Conservation (phyloP, 2,329 filamentous ascomycete genomes). For the Kalmusia sp. region DNA sequence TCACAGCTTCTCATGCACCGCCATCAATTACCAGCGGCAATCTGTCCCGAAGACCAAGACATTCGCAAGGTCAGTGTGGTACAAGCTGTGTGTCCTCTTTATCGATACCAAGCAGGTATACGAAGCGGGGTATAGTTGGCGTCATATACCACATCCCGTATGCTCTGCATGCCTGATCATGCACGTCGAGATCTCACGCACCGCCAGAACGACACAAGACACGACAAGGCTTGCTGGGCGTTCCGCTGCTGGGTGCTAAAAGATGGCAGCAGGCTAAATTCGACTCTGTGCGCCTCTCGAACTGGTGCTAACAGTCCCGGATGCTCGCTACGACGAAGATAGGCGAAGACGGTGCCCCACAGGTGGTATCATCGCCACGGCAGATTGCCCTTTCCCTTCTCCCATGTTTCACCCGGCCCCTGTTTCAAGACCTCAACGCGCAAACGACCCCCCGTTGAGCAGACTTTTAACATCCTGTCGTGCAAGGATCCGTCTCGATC, state of each 20-base stretch:
- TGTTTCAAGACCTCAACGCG: constrained; percentile 6
- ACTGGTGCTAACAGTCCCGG: background rate
- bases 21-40: background rate
- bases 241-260: background rate
- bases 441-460: constrained; percentile 1
- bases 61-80: background rate
- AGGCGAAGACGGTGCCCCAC: constrained; percentile 7
- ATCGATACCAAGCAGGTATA: constrained; percentile 3
- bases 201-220: constrained; percentile 1
- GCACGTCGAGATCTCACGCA: constrained; percentile 7
- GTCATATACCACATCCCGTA: constrained; percentile 1
- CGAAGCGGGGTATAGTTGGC: constrained; percentile 10
- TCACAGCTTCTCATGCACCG: background rate
- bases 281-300: background rate
- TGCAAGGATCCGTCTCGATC: background rate
- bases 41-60: background rate
- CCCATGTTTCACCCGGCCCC: constrained; percentile 6
- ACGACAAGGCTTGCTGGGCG: constrained; percentile 7
- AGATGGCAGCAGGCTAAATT: background rate
- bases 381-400: constrained; percentile 1
- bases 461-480: background rate
- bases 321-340: background rate
- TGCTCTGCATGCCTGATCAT: constrained; percentile 7
- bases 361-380: background rate
- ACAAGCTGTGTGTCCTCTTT: background rate